These are phyloP conservation scores for Whalleya microplaca DNA, from an alignment of 2,329 filamentous ascomycete species.

Conservation along the genomic window DNA sequence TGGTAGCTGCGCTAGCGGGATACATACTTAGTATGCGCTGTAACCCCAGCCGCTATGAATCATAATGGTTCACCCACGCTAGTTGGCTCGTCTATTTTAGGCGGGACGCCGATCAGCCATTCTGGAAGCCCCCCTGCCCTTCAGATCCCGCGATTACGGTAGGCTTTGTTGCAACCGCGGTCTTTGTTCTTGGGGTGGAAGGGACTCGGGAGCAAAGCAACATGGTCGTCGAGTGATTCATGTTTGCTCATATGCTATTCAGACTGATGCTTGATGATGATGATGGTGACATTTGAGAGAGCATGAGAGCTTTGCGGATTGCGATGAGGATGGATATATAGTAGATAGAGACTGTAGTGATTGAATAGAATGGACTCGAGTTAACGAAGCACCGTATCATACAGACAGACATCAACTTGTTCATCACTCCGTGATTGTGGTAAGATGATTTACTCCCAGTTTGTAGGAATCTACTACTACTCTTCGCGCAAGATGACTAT, in stretches of 20 bases:
- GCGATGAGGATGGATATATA: conserved; percentile 2
- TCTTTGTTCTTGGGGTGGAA: too few species aligned
- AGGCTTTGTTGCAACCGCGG: too few species aligned
- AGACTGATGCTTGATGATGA: conserved; percentile 6
- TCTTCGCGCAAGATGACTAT: conserved; percentile 31
- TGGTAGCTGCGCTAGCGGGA: too few species aligned
- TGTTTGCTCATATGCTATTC: conserved; percentile 14
- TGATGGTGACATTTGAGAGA: background rate
- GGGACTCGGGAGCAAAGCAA: too few species aligned
- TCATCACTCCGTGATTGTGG: conserved; percentile 2
- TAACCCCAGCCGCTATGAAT: background rate
- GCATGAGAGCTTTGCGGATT: too few species aligned
- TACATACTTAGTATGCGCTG: too few species aligned
- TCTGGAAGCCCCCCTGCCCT: too few species aligned
- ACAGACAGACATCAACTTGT: conserved; percentile 1
- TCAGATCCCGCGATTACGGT: too few species aligned
- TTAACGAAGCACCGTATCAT: background rate
- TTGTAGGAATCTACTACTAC: background rate
- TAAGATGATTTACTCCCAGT: conserved; percentile 5
- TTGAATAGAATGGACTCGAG: background rate
- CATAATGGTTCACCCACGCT: background rate
- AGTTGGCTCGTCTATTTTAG: background rate
- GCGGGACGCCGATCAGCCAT: too few species aligned
- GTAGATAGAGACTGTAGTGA: conserved; percentile 7
- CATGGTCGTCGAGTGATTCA: conserved; percentile 23